These are phyloP conservation scores for Terana coerulea DNA, from an alignment of 768 basidiomycete genomes.

Conservation along the genomic window DNA sequence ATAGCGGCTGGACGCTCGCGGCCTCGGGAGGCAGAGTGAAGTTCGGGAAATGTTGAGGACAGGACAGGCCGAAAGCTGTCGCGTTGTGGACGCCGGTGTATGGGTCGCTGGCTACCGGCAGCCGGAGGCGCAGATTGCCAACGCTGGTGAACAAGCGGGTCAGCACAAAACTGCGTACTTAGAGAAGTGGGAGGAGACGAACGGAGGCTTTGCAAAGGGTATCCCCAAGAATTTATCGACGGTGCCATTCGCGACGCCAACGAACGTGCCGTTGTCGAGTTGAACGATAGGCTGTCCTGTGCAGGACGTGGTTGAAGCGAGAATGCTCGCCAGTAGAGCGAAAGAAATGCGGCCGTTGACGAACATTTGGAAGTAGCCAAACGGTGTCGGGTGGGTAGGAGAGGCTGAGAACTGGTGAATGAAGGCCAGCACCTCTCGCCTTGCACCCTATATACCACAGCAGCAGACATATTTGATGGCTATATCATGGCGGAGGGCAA, in stretches of 20 bases:
- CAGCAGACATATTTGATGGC: too few species aligned
- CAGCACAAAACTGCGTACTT: neutral
- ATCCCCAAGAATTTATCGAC: slow-evolving; percentile 46
- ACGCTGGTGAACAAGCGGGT: slow-evolving; percentile 1
- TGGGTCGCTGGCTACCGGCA: slow-evolving; percentile 20
- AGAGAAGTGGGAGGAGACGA: slow-evolving; percentile 13
- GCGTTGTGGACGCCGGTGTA: slow-evolving; percentile 34
- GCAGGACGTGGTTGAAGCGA: too few species aligned
- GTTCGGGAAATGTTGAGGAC: slow-evolving; percentile 32
- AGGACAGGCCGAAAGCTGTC: slow-evolving; percentile 34
- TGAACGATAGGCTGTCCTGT: slow-evolving; percentile 38
- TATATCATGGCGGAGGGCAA: too few species aligned
- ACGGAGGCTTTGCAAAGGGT: slow-evolving; percentile 56
- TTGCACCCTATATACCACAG: too few species aligned
- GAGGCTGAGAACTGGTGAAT: too few species aligned
- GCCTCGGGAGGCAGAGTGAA: neutral
- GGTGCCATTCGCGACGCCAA: slow-evolving; percentile 31
- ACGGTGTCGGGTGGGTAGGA: too few species aligned
- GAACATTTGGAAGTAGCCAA: too few species aligned
- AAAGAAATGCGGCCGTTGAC: too few species aligned
- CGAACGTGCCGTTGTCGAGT: slow-evolving; percentile 42
- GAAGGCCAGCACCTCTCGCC: too few species aligned
- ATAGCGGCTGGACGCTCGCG: neutral
- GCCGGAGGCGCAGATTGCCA: slow-evolving; percentile 21
- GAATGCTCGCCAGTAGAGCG: too few species aligned